A percentile compares a stretch with the other conserved stretches of the same genome.
Evolutionary conservation across 2,329 filamentous ascomycete genomes (phyloP).

Genomic region (Aspergillus sp.): DNA sequence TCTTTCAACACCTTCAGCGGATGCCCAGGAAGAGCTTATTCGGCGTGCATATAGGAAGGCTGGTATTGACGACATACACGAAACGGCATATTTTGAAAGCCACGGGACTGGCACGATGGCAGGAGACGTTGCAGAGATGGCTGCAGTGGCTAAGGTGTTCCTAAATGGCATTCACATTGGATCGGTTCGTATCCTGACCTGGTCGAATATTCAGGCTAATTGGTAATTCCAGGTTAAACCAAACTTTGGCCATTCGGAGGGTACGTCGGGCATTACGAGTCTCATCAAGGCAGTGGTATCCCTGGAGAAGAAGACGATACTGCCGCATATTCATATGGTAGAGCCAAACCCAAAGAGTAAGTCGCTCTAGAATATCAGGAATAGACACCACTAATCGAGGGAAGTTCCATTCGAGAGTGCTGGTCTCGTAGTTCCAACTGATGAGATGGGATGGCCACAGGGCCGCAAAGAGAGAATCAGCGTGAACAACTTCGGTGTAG

Average conservation of each 20-base stretch:
- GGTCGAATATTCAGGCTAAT: too few species aligned
- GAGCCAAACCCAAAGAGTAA: conserved; percentile 22
- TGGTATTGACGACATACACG: neutral
- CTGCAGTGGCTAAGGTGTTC: conserved; percentile 7
- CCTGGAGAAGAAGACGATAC: conserved; percentile 18
- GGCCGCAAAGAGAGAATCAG: conserved; percentile 18
- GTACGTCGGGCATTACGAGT: conserved; percentile 19
- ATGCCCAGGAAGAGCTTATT: conserved; percentile 19
- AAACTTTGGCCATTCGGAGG: conserved; percentile 25
- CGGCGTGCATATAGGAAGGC: conserved; percentile 12
- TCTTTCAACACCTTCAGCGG: conserved; percentile 14
- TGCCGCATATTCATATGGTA: conserved; percentile 22
- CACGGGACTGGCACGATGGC: conserved; percentile 15
- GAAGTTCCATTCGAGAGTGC: conserved; percentile 13
- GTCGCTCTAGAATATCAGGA: neutral
- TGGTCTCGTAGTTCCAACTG: conserved; percentile 3
- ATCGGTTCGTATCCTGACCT: neutral
- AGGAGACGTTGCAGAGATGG: conserved; percentile 13
- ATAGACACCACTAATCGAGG: too few species aligned
- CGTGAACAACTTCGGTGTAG: conserved; percentile 31
- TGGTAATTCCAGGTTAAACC: conserved; percentile 17
- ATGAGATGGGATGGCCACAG: conserved; percentile 20
- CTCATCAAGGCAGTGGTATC: conserved; percentile 22
- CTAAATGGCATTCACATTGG: conserved; percentile 7
- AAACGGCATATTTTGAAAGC: conserved; percentile 17